phyloP scores from a whole-genome alignment of 2,329 filamentous ascomycete species.

The Daldinia sp. region DNA sequence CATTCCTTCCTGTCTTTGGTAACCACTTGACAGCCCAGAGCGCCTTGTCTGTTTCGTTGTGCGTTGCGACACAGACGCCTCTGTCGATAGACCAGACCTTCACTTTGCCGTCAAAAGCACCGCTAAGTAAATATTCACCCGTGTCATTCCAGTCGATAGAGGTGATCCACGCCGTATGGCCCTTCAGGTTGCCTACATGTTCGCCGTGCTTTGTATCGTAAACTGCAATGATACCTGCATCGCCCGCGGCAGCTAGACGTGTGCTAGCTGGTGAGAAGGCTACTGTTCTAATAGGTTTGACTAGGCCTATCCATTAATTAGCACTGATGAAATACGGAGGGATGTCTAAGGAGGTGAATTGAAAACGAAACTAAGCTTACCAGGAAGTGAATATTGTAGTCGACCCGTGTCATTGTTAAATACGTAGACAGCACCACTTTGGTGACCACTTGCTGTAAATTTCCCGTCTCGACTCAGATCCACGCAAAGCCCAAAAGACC shows the following conservation, averaged over 20 bases:
- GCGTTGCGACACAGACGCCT: conserved; percentile 87
- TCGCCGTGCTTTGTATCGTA: conserved; percentile 95
- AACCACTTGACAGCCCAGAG: conserved; percentile 90
- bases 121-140: conserved; percentile 90
- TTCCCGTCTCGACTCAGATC: conserved; percentile 84
- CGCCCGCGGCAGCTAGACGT: conserved; percentile 88
- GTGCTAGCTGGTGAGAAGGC: conserved; percentile 89
- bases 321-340: not conserved
- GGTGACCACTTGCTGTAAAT: conserved; percentile 91
- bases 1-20: conserved; percentile 75
- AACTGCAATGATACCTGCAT: conserved; percentile 87
- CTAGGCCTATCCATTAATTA: conserved; percentile 69
- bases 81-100: conserved; percentile 96
- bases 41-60: conserved; percentile 87
- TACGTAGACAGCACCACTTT: conserved; percentile 91
- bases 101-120: conserved; percentile 90
- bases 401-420: conserved; percentile 93
- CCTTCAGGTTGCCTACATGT: conserved; percentile 82
- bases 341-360: not conserved
- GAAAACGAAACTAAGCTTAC: conserved; percentile 58
- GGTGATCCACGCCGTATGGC: conserved; percentile 87
- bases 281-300: conserved; percentile 86
- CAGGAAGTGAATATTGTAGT: conserved; percentile 85
- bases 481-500: conserved; percentile 90
- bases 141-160: conserved; percentile 93